These are phyloP conservation scores for Leccinum barrowsii DNA, from an alignment of 768 basidiomycete species.

Conservation along the genomic window DNA sequence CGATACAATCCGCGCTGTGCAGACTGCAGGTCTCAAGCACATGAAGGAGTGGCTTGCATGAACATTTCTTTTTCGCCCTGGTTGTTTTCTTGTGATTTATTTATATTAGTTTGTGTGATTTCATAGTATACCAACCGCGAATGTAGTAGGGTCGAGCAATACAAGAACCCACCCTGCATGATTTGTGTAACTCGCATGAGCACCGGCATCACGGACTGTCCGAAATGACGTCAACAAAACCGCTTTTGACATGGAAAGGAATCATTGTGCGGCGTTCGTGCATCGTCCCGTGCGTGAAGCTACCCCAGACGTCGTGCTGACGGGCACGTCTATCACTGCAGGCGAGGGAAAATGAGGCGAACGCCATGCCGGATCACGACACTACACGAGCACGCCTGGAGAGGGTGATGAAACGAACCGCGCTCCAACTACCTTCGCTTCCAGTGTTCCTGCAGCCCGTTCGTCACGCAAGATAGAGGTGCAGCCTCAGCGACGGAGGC, in stretches of 20 bases:
- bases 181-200: too few relatives aligned
- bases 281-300: slow-evolving; percentile 7
- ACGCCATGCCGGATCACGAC: too few relatives aligned
- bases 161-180: too few relatives aligned
- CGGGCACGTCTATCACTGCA: slow-evolving; percentile 3
- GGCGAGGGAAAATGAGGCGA: not conserved
- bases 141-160: too few relatives aligned
- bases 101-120: not conserved
- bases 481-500: slow-evolving; percentile 17
- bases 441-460: slow-evolving; percentile 12
- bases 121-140: not conserved
- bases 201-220: too few relatives aligned
- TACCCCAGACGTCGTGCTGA: slow-evolving; percentile 26
- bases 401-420: slow-evolving; percentile 8
- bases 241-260: too few relatives aligned
- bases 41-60: slow-evolving; percentile 54
- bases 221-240: too few relatives aligned
- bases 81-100: not conserved
- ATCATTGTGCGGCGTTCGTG: too few relatives aligned
- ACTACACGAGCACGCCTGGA: not conserved
- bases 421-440: not conserved
- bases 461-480: slow-evolving; percentile 22
- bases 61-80: not conserved
- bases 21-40: slow-evolving; percentile 46
- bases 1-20: slow-evolving; percentile 50